Base-by-base conservation (phyloP, 495 filamentous ascomycete genomes). In the Choiromyces venosus region DNA sequence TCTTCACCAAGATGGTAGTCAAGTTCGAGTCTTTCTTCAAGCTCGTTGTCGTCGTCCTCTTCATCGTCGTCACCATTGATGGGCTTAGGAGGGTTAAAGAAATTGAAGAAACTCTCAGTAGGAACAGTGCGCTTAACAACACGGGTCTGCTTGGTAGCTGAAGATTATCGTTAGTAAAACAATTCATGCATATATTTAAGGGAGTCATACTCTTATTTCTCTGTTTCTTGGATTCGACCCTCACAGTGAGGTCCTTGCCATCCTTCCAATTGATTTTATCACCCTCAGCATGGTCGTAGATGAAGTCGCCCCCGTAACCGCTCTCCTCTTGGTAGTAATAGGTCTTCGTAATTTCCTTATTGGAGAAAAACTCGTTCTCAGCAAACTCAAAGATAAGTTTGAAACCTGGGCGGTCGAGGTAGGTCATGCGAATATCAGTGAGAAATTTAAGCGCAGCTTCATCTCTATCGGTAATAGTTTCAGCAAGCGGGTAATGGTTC, bases 261-360 rank as follows among this genome's bases (percentile, higher is more conserved):
- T 87, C 82, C 86, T 97, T 97, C 95, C 95, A 99, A 79, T 97
- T 90, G 81, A 99, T 97, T 87, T 94, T 94, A 82, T 97, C 91
- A 70, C 96, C 95, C 83, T 98, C 94, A 74, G 95, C 95, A 82
- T 98, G 96, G 82, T 99, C 95, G 83, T 99, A 99, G 84, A 99
- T 98, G 85, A 98, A 99, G 82, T 99, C 95, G 75, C 95, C 95
- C 78, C 93, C 93, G 79, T 98, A 98, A 61, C 95, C 95, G 82
- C 89, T 97, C 88, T 99, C 96, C 81, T 96, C 94, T 85, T 97
- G 96, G 86, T 99, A 99, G 85, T 90, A 97, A 84, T 99, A 99
- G 42, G 96, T 96, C 88, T 99, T 99, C 76, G 93, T 93, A 83
- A 99, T 90, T 74, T 87, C 91, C 86, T 97, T 97, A 88, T 98